Conservation (phyloP, 1,284 basidiomycete species). For the Boletus calvinii region DNA sequence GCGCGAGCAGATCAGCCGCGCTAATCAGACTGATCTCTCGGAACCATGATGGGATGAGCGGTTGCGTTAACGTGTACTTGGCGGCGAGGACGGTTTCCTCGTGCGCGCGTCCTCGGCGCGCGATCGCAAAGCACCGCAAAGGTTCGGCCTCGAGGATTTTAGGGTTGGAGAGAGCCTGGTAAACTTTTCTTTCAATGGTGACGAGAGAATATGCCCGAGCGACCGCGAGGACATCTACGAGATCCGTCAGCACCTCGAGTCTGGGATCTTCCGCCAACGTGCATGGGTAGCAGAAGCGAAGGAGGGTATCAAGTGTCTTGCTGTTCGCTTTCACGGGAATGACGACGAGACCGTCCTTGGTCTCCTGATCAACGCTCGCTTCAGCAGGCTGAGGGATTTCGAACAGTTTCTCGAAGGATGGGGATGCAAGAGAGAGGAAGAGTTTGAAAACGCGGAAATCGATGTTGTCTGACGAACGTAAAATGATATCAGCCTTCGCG, state of each 20-base stretch:
- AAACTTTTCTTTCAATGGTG: conserved; percentile 17
- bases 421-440: conserved; percentile 26
- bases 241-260: conserved; percentile 13
- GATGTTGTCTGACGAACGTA: conserved; percentile 45
- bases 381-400: conserved; percentile 39
- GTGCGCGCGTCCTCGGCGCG: conserved; percentile 2
- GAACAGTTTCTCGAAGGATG: conserved; percentile 45
- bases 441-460: conserved; percentile 12
- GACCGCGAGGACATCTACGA: conserved; percentile 15
- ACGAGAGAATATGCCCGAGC: conserved; percentile 23
- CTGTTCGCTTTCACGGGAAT: conserved; percentile 17
- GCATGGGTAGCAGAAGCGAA: conserved; percentile 28
- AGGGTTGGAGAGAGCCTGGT: conserved; percentile 14
- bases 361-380: conserved; percentile 10
- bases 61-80: conserved; percentile 12
- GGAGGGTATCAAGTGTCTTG: conserved; percentile 19
- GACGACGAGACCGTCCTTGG: conserved; percentile 24
- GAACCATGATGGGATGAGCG: no score
- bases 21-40: conserved; percentile 16
- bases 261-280: conserved; percentile 24
- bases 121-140: conserved; percentile 23
- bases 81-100: conserved; percentile 18
- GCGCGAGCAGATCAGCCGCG: conserved; percentile 18
- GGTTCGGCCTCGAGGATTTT: conserved; percentile 18
- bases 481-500: conserved; percentile 15